Evolutionary conservation across 2,329 filamentous ascomycete genomes (phyloP).

Genomic region (Diaporthe eres): DNA sequence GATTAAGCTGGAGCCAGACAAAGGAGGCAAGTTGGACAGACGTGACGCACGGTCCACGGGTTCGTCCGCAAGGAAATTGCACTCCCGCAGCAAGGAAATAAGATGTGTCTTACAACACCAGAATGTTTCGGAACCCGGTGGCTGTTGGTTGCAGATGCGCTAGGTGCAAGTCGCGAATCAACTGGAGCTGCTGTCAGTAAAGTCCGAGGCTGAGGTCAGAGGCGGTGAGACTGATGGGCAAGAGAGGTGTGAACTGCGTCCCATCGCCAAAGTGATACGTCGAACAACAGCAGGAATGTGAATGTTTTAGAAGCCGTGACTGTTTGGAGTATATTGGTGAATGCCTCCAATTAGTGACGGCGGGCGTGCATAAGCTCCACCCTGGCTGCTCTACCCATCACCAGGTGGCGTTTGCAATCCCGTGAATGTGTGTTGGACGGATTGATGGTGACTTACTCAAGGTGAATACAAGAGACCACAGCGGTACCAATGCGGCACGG

Average conservation of each 20-base stretch:
- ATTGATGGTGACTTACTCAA: constrained; percentile 25
- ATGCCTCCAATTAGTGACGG: constrained; percentile 19
- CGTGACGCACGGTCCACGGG: constrained; percentile 40
- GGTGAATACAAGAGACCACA: neutral
- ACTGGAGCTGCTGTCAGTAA: constrained; percentile 38
- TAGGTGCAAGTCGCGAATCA: constrained; percentile 26
- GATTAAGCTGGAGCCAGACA: constrained; percentile 45
- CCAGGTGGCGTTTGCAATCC: neutral
- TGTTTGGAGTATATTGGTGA: constrained; percentile 15
- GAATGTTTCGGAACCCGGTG: constrained; percentile 41
- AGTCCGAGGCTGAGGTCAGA: neutral
- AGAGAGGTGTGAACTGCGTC: neutral
- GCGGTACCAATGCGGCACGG: constrained; percentile 18
- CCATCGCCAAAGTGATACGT: constrained; percentile 34
- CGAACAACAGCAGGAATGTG: neutral
- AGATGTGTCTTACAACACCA: constrained; percentile 44
- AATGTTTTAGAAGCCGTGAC: constrained; percentile 19
- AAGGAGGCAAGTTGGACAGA: constrained; percentile 39
- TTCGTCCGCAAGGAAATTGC: constrained; percentile 42
- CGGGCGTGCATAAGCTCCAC: neutral
- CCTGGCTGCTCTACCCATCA: neutral
- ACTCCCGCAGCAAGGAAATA: constrained; percentile 42
- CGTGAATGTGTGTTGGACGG: neutral
- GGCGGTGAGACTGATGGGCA: constrained; percentile 29
- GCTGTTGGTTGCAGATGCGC: constrained; percentile 35